Conservation (phyloP, 345 rosid genomes). For the Chamaenerion angustifolium region DNA sequence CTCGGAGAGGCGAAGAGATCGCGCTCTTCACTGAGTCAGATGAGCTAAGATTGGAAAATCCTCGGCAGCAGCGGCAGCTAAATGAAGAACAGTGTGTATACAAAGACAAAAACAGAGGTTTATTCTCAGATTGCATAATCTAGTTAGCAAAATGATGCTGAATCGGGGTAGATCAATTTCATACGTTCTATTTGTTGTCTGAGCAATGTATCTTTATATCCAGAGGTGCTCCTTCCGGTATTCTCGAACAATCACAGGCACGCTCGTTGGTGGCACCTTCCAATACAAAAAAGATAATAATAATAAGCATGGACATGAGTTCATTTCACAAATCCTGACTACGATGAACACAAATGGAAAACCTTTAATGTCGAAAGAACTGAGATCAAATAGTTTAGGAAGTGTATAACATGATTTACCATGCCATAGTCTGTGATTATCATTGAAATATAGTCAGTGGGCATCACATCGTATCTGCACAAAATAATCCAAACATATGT, state of each 20-base stretch:
- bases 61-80: neutral
- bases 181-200: too few species aligned
- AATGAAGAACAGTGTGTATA: slow-evolving; percentile 1
- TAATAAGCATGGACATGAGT: neutral
- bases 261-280: slow-evolving; percentile 97
- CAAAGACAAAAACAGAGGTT: slow-evolving; percentile 4
- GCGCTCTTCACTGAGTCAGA: slow-evolving; percentile 88
- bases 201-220: slow-evolving; percentile 18
- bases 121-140: slow-evolving; percentile 12
- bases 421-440: slow-evolving; percentile 90
- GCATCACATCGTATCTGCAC: slow-evolving; percentile 85
- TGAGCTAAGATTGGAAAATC: slow-evolving; percentile 4
- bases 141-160: neutral
- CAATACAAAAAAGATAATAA: neutral
- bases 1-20: slow-evolving; percentile 73
- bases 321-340: neutral
- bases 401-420: slow-evolving; percentile 32
- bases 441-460: slow-evolving; percentile 81
- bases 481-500: slow-evolving; percentile 6
- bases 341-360: neutral
- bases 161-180: neutral
- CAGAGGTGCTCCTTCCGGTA: slow-evolving; percentile 57
- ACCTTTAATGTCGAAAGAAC: neutral
- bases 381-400: neutral
- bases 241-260: slow-evolving; percentile 83